Evolutionary conservation across 345 rosid species (phyloP), one percentile per base, ranked within the genome.

Genomic region (Triadica sebifera): DNA sequence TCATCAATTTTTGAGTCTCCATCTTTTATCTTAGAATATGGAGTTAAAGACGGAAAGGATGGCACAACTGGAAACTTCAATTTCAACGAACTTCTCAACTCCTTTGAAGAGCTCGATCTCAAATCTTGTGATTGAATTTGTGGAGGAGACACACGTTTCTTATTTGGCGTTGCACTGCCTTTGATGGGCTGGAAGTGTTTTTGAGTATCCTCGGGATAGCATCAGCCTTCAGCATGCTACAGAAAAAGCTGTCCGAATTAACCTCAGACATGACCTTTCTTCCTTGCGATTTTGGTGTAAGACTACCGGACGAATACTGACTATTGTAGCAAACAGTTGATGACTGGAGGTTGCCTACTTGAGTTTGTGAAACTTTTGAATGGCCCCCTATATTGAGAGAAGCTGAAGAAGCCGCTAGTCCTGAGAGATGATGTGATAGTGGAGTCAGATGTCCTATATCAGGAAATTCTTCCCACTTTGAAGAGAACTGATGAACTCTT

Each of bases 121-220:
- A 56, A 61, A 58, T 66, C 68, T 49, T 64, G 52, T 25, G 79
- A 68, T 67, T 5, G 80, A 61, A 16, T 55, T 63, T 81, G 75
- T 39, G 77, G 78, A 22, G 78, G 75, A 49, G 80, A 79, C 7
- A 71, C 77, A 39, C 65, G 64, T 75, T 75, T 80, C 66, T 68
- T 62, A 57, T 77, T 81, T 4, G 81, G 65, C 49, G 64, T 39
- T 83, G 63, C 19, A 66, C 39, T 2, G 29, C 43, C 50, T 72
- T 70, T 62, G 59, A 59, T 7, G 84, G 83, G 51, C 71, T 77
- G 62, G 72, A 68, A 45, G 39, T 53, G 69, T 65, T 75, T 64
- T 55, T 51, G 24, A 69, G 64, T 1, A 20, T 72, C 65, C 72
- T 60, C 9, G 77, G 82, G 22, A 64, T 69, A 65, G 29, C 70